Evolutionary conservation across 140 eudicot species (phyloP).

Genomic region (Anethum foeniculum): DNA sequence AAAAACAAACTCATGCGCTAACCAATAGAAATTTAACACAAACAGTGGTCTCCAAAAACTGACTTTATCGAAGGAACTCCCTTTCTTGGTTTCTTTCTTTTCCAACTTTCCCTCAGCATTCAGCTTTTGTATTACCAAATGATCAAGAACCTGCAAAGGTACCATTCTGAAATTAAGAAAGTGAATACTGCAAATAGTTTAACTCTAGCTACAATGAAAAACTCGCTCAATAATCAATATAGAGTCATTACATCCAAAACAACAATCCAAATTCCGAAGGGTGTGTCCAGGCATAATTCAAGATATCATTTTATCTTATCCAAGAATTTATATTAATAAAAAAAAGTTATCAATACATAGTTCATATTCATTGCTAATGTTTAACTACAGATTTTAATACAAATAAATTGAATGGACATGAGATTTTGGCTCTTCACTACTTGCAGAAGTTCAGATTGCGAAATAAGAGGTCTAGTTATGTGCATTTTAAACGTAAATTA

Average conservation of each 20-base stretch:
- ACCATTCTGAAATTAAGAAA: conserved; percentile 12
- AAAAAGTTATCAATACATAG: neutral
- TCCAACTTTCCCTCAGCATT: conserved; percentile 98
- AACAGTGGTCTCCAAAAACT: conserved; percentile 6
- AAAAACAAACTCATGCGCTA: neutral
- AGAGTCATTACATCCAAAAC: neutral
- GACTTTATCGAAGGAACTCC: conserved; percentile 88
- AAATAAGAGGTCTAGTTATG: neutral
- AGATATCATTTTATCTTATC: neutral
- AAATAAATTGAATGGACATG: neutral
- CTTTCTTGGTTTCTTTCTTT: conserved; percentile 91
- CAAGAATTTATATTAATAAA: neutral
- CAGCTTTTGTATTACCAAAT: conserved; percentile 91
- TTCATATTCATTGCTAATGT: neutral
- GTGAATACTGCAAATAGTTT: neutral
- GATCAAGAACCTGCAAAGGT: conserved; percentile 76
- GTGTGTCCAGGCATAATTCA: neutral
- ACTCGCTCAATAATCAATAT: neutral
- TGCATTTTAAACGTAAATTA: neutral
- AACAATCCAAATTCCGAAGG: neutral
- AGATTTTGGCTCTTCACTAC: neutral
- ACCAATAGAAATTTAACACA: neutral
- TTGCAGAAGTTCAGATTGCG: neutral
- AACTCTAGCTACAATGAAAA: neutral
- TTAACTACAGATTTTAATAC: neutral